Conservation (phyloP, 2,329 filamentous ascomycete genomes). For the Fusarium poae region DNA sequence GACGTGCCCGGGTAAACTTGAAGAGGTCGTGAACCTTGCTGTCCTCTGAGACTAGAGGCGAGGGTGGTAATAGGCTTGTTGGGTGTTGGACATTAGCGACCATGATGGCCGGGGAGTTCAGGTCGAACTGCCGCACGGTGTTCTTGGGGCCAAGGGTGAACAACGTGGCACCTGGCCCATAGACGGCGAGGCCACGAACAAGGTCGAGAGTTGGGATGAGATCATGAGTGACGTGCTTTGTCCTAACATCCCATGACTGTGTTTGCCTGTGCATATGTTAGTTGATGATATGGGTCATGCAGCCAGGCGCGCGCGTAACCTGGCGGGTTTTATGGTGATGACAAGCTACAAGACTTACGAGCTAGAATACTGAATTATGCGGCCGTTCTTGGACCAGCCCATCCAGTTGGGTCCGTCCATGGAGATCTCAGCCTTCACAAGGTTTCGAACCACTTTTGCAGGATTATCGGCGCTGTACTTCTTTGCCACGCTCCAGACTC, state of each 20-base stretch:
- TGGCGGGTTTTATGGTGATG: slow-evolving; percentile 45
- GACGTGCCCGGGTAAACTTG: slow-evolving; percentile 82
- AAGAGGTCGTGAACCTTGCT: slow-evolving; percentile 82
- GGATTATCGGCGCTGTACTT: slow-evolving; percentile 76
- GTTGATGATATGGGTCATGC: slow-evolving; percentile 48
- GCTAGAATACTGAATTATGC: slow-evolving; percentile 92
- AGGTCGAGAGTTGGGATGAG: slow-evolving; percentile 86
- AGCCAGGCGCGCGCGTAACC: slow-evolving; percentile 63
- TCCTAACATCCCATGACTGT: slow-evolving; percentile 95
- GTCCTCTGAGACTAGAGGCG: slow-evolving; percentile 84
- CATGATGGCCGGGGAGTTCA: slow-evolving; percentile 84
- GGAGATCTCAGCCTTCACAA: slow-evolving; percentile 83
- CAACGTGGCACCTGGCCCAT: slow-evolving; percentile 88
- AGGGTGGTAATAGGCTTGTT: slow-evolving; percentile 81
- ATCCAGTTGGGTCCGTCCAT: slow-evolving; percentile 90
- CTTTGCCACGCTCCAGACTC: slow-evolving; percentile 97
- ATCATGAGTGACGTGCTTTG: slow-evolving; percentile 95
- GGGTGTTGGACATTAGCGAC: slow-evolving; percentile 90
- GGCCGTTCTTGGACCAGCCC: slow-evolving; percentile 97
- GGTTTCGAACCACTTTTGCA: slow-evolving; percentile 89
- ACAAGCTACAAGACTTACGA: slow-evolving; percentile 70
- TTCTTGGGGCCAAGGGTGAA: slow-evolving; percentile 92
- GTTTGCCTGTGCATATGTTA: slow-evolving; percentile 75
- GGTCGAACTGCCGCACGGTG: slow-evolving; percentile 93
- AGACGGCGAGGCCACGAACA: slow-evolving; percentile 85